These are phyloP conservation scores for Rhizophagus sp. DNA, from an alignment of 192 early-diverging fungal species.

Conservation along the genomic window DNA sequence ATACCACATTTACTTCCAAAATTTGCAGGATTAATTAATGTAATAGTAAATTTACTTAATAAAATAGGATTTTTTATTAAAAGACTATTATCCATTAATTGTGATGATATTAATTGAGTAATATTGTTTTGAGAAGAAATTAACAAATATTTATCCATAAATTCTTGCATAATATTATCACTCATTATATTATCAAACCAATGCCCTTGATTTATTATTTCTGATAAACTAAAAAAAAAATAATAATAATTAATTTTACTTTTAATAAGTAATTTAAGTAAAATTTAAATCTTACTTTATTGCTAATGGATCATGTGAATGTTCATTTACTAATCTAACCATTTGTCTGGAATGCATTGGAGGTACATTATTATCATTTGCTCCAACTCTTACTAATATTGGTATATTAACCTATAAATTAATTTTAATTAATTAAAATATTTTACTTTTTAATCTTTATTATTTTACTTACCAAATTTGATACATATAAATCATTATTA, in stretches of 20 bases:
- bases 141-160: conserved; percentile 43
- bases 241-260: neutral
- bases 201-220: conserved; percentile 61
- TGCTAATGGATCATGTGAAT: conserved; percentile 49
- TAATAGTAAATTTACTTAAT: conserved; percentile 60
- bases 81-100: neutral
- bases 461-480: conserved; percentile 56
- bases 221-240: conserved; percentile 53
- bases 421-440: conserved; percentile 1
- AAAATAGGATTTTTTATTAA: conserved; percentile 38
- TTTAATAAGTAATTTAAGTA: too few relatives aligned
- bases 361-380: conserved; percentile 74
- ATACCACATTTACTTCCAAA: conserved; percentile 69
- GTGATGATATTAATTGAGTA: neutral
- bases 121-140: neutral
- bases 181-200: conserved; percentile 65
- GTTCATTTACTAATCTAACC: conserved; percentile 65
- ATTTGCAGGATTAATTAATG: conserved; percentile 63
- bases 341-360: conserved; percentile 66
- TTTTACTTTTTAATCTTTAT: neutral
- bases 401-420: conserved; percentile 60
- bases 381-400: conserved; percentile 60
- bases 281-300: conserved; percentile 42
- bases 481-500: conserved; percentile 70
- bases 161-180: conserved; percentile 52